phyloP scores from a whole-genome alignment of 495 filamentous ascomycete genomes.

The Talaromyces trachyspermus region DNA sequence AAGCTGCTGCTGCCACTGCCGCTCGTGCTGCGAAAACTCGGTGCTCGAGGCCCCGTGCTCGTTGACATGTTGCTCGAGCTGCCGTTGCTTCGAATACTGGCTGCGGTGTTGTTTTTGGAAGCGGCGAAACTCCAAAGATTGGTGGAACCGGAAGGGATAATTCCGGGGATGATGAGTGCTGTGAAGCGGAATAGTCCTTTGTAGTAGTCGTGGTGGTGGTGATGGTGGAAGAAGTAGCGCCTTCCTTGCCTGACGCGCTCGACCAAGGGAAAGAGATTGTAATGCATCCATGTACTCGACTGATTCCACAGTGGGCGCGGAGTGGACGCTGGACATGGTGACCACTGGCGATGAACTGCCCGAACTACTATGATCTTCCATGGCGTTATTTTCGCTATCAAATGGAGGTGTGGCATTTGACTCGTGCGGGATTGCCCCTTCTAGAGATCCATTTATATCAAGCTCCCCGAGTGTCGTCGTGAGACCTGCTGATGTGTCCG shows the following conservation, averaged over 20 bases:
- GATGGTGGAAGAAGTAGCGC: background rate
- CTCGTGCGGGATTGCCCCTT: background rate
- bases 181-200: constrained; percentile 18
- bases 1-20: constrained; percentile 26
- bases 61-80: constrained; percentile 37
- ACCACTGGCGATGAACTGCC: constrained; percentile 4
- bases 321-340: constrained; percentile 1
- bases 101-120: constrained; percentile 21
- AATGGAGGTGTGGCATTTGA: background rate
- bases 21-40: constrained; percentile 33
- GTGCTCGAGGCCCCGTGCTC: constrained; percentile 21
- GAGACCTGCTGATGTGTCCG: background rate
- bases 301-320: constrained; percentile 1
- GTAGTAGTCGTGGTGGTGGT: no score
- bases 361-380: constrained; percentile 3
- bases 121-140: background rate
- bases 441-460: constrained; percentile 1
- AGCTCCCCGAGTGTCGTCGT: background rate
- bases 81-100: constrained; percentile 34
- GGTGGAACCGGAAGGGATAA: constrained; percentile 32
- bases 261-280: background rate
- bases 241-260: background rate
- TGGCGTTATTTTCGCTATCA: background rate
- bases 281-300: background rate
- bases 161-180: constrained; percentile 18